Conservation (phyloP, 2,329 filamentous ascomycete genomes). For the Colletotrichum shisoi region DNA sequence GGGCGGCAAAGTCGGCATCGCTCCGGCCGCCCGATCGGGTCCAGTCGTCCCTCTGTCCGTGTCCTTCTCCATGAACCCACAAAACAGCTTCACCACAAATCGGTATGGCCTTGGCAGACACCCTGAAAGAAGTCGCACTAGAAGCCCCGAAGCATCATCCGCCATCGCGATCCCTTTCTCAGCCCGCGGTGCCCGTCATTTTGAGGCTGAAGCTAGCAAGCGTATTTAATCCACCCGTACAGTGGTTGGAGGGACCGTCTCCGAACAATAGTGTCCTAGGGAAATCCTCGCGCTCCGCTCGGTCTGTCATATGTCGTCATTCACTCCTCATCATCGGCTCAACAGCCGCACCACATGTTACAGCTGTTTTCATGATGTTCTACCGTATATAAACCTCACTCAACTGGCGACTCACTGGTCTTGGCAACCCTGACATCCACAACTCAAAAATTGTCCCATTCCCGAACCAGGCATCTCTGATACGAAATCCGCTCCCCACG, state of each 20-base stretch:
- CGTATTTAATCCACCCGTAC: slow-evolving; percentile 9
- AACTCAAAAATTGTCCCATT: not conserved
- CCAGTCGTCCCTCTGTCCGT: not conserved
- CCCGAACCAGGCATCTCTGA: not conserved
- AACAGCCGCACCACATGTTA: slow-evolving; percentile 1
- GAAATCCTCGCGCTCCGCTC: slow-evolving; percentile 23
- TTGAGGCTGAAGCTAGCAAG: slow-evolving; percentile 2
- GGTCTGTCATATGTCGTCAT: slow-evolving; percentile 34
- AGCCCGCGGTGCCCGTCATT: slow-evolving; percentile 20
- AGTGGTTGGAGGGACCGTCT: not conserved
- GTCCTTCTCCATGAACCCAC: slow-evolving; percentile 18
- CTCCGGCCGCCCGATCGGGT: not conserved
- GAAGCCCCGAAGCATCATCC: not conserved
- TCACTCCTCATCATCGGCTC: slow-evolving; percentile 27
- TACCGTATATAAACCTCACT: slow-evolving; percentile 31
- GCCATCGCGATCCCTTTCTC: slow-evolving; percentile 18
- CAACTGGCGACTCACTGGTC: not conserved
- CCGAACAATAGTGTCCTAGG: slow-evolving; percentile 1
- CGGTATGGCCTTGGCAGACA: slow-evolving; percentile 31
- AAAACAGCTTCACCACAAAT: slow-evolving; percentile 8
- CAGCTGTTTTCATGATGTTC: slow-evolving; percentile 3
- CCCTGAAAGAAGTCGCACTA: slow-evolving; percentile 13
- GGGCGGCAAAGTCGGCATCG: slow-evolving; percentile 34
- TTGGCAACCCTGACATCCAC: slow-evolving; percentile 8
- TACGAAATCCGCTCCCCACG: not conserved